A percentile compares a stretch with the other conserved stretches of the same genome.
phyloP scores from a whole-genome alignment of 495 filamentous ascomycete species.

The Massariosphaeria phaeospora region DNA sequence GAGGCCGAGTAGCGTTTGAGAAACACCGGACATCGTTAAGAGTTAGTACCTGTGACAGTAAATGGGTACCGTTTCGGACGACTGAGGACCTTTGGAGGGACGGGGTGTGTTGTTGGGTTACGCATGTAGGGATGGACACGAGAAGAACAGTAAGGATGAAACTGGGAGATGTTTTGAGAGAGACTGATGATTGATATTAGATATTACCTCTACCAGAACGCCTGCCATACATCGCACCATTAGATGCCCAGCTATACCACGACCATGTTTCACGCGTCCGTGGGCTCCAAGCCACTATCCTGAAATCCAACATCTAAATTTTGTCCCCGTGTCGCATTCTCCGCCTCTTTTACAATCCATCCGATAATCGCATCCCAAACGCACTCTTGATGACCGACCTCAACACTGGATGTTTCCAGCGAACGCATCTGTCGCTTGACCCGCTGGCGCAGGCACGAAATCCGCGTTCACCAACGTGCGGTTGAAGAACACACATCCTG shows the following conservation, averaged over 20 bases:
- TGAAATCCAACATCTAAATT: background rate
- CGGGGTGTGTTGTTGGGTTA: background rate
- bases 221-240: background rate
- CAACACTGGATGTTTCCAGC: constrained; percentile 31
- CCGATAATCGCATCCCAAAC: background rate
- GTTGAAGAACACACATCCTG: constrained; percentile 34
- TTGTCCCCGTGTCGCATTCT: no score
- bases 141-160: background rate
- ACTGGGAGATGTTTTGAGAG: background rate
- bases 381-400: background rate
- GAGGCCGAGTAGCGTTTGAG: no score
- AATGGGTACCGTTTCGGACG: no score
- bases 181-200: background rate
- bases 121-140: background rate
- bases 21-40: no score
- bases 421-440: constrained; percentile 22
- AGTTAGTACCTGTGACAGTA: no score
- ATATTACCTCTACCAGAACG: background rate
- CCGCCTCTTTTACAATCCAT: background rate
- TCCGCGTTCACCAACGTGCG: constrained; percentile 14
- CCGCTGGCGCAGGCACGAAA: constrained; percentile 26
- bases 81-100: background rate
- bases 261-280: constrained; percentile 4
- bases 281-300: background rate
- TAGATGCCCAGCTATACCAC: background rate